Conservation (phyloP, 257 asterid species). For the Petunia secreta region DNA sequence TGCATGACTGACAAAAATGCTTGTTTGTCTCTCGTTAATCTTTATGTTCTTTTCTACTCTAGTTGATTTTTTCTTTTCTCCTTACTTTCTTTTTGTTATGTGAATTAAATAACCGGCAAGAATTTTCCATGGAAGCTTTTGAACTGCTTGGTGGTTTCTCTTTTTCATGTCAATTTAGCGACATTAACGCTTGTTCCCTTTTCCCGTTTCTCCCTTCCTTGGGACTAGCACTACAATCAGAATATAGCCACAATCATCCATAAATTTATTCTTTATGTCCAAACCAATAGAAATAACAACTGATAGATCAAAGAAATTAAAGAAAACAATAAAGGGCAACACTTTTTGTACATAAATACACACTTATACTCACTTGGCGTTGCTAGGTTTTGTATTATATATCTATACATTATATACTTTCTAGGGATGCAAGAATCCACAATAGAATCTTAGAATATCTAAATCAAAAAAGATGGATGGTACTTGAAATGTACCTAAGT, state of each 20-base stretch:
- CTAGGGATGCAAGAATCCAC: background rate
- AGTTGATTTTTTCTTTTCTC: background rate
- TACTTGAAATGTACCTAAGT: background rate
- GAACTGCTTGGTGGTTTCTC: slow-evolving; percentile 63
- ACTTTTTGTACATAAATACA: background rate
- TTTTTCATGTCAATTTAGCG: slow-evolving; percentile 65
- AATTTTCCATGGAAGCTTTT: slow-evolving; percentile 69
- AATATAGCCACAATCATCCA: slow-evolving; percentile 2
- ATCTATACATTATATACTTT: background rate
- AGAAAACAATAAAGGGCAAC: background rate
- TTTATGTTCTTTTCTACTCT: background rate
- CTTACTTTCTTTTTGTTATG: slow-evolving; percentile 27
- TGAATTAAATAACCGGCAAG: slow-evolving; percentile 56
- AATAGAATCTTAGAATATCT: slow-evolving; percentile 29
- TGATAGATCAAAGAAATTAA: background rate
- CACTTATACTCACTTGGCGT: background rate
- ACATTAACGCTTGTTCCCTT: slow-evolving; percentile 47
- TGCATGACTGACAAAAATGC: slow-evolving; percentile 63
- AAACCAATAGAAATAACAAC: background rate
- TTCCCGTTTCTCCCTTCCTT: slow-evolving; percentile 47
- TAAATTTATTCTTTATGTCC: background rate
- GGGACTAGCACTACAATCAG: slow-evolving; percentile 48
- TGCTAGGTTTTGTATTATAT: slow-evolving; percentile 20
- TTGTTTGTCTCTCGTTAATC: slow-evolving; percentile 52
- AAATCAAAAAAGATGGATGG: background rate